Evolutionary conservation across 441 rosid species (phyloP).

Genomic region (Erysimum pusillum): DNA sequence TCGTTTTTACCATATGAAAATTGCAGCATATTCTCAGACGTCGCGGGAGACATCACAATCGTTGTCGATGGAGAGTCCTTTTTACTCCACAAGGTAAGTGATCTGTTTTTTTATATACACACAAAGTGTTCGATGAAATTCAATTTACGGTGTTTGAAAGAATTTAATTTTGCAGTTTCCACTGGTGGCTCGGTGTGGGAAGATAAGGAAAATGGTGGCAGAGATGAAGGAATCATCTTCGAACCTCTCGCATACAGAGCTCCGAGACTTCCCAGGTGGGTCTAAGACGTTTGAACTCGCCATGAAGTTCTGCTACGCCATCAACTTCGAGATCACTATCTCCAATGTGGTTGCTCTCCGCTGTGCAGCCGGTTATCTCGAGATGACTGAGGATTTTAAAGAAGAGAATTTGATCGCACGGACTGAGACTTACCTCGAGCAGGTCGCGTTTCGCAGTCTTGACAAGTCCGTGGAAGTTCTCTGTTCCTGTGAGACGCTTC

Average conservation of each 20-base stretch:
- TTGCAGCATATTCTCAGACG: constrained; percentile 81
- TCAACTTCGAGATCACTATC: constrained; percentile 83
- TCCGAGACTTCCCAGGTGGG: constrained; percentile 78
- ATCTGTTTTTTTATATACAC: not conserved
- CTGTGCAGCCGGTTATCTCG: constrained; percentile 75
- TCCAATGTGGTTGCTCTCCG: constrained; percentile 75
- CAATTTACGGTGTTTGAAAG: not conserved
- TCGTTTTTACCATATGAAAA: not conserved
- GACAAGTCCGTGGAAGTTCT: constrained; percentile 72
- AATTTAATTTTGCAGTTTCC: constrained; percentile 64
- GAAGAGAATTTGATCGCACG: constrained; percentile 70
- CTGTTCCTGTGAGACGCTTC: constrained; percentile 73
- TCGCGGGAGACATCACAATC: constrained; percentile 82
- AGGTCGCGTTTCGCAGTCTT: constrained; percentile 71
- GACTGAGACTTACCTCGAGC: constrained; percentile 74
- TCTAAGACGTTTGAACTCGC: constrained; percentile 73
- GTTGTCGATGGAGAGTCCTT: constrained; percentile 78
- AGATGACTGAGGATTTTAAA: constrained; percentile 70
- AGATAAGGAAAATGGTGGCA: constrained; percentile 66
- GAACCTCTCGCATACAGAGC: constrained; percentile 60
- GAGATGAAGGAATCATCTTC: constrained; percentile 58
- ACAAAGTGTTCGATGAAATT: constrained; percentile 7
- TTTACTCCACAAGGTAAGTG: constrained; percentile 77
- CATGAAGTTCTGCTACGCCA: constrained; percentile 77
- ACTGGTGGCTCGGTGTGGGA: constrained; percentile 80